Conservation (phyloP, 2,329 filamentous ascomycete genomes). For the Malbranchea zuffiana region DNA sequence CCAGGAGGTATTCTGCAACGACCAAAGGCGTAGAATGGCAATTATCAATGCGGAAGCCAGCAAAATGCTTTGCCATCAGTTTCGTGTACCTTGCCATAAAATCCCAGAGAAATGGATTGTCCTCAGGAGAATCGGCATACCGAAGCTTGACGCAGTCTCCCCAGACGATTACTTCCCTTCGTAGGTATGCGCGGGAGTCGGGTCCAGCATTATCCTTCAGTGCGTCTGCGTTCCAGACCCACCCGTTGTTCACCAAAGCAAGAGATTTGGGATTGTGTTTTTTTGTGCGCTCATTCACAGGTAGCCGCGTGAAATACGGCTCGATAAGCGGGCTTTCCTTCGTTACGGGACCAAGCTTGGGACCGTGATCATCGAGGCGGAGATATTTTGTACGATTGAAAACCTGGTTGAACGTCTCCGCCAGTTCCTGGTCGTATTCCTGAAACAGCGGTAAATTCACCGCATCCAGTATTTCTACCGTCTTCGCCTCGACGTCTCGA, state of each 20-base stretch:
- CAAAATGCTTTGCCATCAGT: constrained; percentile 87
- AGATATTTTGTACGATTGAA: constrained; percentile 94
- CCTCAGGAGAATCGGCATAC: constrained; percentile 67
- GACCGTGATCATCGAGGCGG: constrained; percentile 82
- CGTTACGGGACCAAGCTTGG: constrained; percentile 70
- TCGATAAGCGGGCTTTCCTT: constrained; percentile 74
- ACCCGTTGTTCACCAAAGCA: constrained; percentile 87
- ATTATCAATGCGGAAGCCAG: constrained; percentile 93
- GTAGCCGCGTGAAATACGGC: constrained; percentile 85
- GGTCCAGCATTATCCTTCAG: constrained; percentile 88
- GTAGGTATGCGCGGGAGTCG: constrained; percentile 82
- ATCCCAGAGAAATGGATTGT: constrained; percentile 90
- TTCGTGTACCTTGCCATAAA: constrained; percentile 90
- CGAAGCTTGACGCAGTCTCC: constrained; percentile 95
- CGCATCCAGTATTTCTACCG: constrained; percentile 61
- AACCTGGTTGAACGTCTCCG: constrained; percentile 77
- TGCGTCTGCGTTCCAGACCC: constrained; percentile 97
- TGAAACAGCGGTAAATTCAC: constrained; percentile 81
- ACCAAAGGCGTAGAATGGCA: constrained; percentile 92
- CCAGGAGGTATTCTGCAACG: constrained; percentile 87
- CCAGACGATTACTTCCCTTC: constrained; percentile 94
- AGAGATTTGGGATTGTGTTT: constrained; percentile 66
- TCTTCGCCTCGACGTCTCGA: constrained; percentile 39
- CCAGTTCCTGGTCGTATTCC: constrained; percentile 78
- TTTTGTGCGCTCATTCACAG: constrained; percentile 63